Base-by-base conservation (phyloP, 2,329 filamentous ascomycete genomes). In the Pyrenochaeta sp. region DNA sequence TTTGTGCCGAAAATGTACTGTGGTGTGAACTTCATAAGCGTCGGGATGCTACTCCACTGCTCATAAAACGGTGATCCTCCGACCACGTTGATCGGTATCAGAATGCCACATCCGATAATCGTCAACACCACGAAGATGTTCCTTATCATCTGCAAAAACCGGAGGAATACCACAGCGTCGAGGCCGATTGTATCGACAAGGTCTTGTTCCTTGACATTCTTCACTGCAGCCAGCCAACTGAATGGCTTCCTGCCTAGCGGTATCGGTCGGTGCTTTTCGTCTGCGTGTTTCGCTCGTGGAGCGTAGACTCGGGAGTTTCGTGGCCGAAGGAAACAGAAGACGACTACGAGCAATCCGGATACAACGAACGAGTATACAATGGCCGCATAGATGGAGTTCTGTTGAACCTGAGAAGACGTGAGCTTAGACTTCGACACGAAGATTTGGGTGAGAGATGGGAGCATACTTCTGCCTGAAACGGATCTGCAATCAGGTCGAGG, bases 221-320 rank as follows among this genome's bases (percentile, higher is more conserved):
- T 83, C 44, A 98, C 80, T 0, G 94, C 93, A 22, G 82, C 82
- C 22, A 97, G 74, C 95, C 95, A 98, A 50, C 92, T 88, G 74
- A 96, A 92, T 19, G 93, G 82, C n/a, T 92, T 91, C 72, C 90
- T 95, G 54, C 90, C 91, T 69, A 98, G 85, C 0, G 90, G 87
- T 10, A 93, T 92, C 19, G 94, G 95, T 6, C 92, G 87, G 81
- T 97, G 93, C 77, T 90, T 92, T 67, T 92, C 88, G 77, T 98
- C 94, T 73, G 93, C 92, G 82, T 97, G 90, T 78, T 96, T 97
- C 49, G 95, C 83, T 77, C 96, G 94, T 28, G 95, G 95, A 3
- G 95, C 93, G 78, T 98, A 99, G 45, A 98, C 91, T 64, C 93
- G 86, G 52, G 89, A 90, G 77, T 97, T 93, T 77, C 93, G 92